Evolutionary conservation across 345 rosid species (phyloP).

Genomic region (Linum lewisii): DNA sequence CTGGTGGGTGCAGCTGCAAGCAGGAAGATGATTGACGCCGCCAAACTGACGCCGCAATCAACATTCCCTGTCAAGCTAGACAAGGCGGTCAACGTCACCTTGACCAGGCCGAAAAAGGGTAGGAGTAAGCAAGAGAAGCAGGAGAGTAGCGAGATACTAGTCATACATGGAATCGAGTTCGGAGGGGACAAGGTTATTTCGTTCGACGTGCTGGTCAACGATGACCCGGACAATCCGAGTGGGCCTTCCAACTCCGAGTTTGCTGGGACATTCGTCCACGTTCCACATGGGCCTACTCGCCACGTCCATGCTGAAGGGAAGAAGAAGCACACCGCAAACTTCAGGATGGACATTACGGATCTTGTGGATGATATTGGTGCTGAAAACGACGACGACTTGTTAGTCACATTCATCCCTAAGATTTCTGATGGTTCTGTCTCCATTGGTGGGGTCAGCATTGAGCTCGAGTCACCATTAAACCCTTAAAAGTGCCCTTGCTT

Average conservation of each 20-base stretch:
- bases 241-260: neutral
- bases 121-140: no score
- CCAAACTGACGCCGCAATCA: no score
- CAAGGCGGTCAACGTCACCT: no score
- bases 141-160: neutral
- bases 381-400: neutral
- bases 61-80: no score
- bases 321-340: neutral
- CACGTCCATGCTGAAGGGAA: no score
- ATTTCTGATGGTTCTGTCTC: neutral
- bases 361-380: neutral
- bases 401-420: slow-evolving; percentile 1
- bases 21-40: no score
- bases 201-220: slow-evolving; percentile 2
- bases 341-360: neutral
- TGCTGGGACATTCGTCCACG: slow-evolving; percentile 1
- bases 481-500: no score
- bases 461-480: no score
- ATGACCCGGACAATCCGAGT: neutral
- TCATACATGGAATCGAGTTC: neutral
- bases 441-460: neutral
- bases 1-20: no score
- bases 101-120: no score
- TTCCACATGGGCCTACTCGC: neutral
- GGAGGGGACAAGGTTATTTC: neutral